Evolutionary conservation across 2,329 filamentous ascomycete species (phyloP), one percentile per base, ranked within the genome.

Genomic region (Fusarium proliferatum): DNA sequence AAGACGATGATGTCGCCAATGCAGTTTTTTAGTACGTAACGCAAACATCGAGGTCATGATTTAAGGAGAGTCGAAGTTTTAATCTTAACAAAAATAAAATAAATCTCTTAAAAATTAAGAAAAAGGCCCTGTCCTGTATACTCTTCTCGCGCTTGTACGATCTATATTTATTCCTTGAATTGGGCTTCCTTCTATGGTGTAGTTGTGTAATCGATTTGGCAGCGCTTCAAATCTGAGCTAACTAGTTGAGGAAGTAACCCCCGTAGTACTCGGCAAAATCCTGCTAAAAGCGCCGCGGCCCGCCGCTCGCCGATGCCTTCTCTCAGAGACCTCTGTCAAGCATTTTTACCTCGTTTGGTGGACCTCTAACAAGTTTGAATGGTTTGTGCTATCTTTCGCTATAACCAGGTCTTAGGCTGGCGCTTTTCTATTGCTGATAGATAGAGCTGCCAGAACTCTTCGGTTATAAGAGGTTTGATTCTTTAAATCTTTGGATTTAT

Each of bases 361-460:
- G 21, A 23, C 23, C 4, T 23, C 4, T 23, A 3, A 23, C 8
- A 1, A 8, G 39, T 5, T 41, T 8, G n/a, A n/a, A 6, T n/a
- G 6, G 2, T n/a, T 41, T 41, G 1, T 4, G 39, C 2, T n/a
- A 9, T n/a, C 2, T 1, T 5, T 2, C 21, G 12, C 39, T 6
- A 2, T n/a, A 23, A 23, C 23, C 23, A 23, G 23, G 23, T 23
- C 23, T 3, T 3, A 23, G 23, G 23, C 23, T 23, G 23, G 23
- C 23, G 3, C 23, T 23, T 17, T 0, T 21, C 6, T 21, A 11
- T 39, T 39, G 0, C 6, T 39, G 19, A 13, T 2, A 39, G 11
- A 39, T 21, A 0, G 12, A 39, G 19, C 38, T 39, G 38, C 19
- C 38, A 39, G 38, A 3, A 4, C 38, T 11, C 1, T 7, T 21